Percentiles rank a stretch among this genome's conserved stretches.
Conservation (phyloP, 345 rosid species). For the Clarkia xantiana region DNA sequence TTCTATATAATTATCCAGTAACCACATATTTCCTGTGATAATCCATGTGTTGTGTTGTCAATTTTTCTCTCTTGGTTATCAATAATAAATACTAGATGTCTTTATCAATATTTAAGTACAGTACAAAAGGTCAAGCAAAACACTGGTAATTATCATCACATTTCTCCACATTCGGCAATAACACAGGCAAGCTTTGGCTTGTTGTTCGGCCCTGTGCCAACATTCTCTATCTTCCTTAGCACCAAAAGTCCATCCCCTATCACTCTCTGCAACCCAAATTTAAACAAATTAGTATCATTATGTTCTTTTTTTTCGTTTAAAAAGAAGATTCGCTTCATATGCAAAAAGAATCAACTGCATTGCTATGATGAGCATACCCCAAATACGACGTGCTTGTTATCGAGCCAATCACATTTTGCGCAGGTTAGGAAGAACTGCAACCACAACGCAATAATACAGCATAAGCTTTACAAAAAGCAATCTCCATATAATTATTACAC, state of each 20-base stretch:
- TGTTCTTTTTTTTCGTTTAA: no score
- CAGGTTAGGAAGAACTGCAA: constrained; percentile 93
- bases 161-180: constrained; percentile 89
- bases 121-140: no score
- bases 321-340: not conserved
- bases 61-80: no score
- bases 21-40: no score
- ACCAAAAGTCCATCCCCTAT: constrained; percentile 85
- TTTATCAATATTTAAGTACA: no score
- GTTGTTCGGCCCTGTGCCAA: constrained; percentile 84
- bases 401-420: constrained; percentile 98
- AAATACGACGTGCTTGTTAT: constrained; percentile 87
- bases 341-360: not conserved
- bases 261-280: constrained; percentile 40
- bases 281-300: not conserved
- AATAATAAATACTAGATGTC: no score
- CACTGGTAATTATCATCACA: no score
- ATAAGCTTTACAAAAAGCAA: no score
- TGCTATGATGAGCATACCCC: constrained; percentile 48
- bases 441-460: constrained; percentile 1
- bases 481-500: no score
- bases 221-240: constrained; percentile 85
- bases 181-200: constrained; percentile 69
- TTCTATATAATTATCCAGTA: no score
- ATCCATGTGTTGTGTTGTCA: no score